Evolutionary conservation across 2,329 filamentous ascomycete genomes (phyloP).

Genomic region (Colletotrichum sp.): DNA sequence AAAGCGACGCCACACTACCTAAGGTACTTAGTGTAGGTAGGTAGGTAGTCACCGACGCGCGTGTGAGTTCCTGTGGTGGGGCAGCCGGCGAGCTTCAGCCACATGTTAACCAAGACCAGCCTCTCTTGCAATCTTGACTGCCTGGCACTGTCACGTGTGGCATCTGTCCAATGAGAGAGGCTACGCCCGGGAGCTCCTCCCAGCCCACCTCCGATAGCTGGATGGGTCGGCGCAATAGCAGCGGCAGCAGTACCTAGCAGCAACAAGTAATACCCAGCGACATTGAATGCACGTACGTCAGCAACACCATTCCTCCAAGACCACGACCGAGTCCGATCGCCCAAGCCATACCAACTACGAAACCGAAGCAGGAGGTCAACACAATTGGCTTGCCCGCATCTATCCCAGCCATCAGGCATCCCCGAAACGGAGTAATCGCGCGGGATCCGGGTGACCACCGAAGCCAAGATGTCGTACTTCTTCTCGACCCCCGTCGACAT

Average conservation of each 20-base stretch:
- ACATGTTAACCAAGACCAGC: not conserved
- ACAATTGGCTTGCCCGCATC: not conserved
- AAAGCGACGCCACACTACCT: not conserved
- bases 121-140: not conserved
- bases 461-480: conserved; percentile 85
- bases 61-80: not conserved
- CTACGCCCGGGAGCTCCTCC: not conserved
- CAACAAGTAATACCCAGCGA: not conserved
- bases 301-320: conserved; percentile 3
- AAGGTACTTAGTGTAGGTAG: no score
- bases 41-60: no score
- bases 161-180: not conserved
- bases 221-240: not conserved
- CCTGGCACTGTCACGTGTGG: conserved; percentile 1
- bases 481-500: conserved; percentile 99
- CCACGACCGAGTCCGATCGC: not conserved
- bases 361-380: not conserved
- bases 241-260: not conserved
- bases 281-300: conserved; percentile 7
- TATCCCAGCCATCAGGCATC: not conserved
- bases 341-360: not conserved
- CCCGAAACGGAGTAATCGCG: not conserved
- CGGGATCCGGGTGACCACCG: conserved; percentile 13
- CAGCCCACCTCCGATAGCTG: conserved; percentile 6
- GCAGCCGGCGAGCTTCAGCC: not conserved